Evolutionary conservation across 768 basidiomycete species (phyloP), one percentile per base, ranked within the genome.

Genomic region (Lentinus tigrinus): DNA sequence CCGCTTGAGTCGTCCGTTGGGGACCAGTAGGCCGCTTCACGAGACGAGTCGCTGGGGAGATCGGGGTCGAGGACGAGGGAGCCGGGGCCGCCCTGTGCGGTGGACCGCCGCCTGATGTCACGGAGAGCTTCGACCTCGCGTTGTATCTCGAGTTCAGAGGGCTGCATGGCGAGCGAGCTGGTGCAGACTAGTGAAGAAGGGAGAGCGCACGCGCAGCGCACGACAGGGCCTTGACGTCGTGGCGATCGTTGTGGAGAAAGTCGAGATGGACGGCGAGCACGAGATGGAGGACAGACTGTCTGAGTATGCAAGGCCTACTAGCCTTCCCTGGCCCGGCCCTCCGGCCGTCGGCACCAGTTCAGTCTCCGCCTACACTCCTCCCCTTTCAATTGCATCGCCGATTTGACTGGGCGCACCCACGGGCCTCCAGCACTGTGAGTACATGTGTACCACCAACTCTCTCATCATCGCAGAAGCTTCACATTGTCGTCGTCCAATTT

Each of bases 21-120:
- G 13, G 55, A 28, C 71, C 71, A 73, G 67, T 73, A 73, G 38
- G 52, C 63, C 3, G 65, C 58, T 48, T 70, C 72, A 19, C 86
- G 79, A 0, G 88, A 79, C 2, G 85, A 78, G 26, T 61, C 60
- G 66, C 83, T 86, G 40, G 95, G 95, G 47, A 96, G 83, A 83
- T 97, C 95, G 64, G 94, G 94, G 74, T 97, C 95, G 54, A 95
- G 81, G 57, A 89, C 79, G 67, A 94, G 84, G 23, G 88, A 87
- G 38, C 91, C 92, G 59, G 91, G 93, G 10, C 85, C 84, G 31
- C 80, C 78, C 58, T 83, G 80, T 0, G 87, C 82, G 16, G 86
- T 85, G 2, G 94, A 97, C 65, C 93, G 87, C 53, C 95, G 82
- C 57, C 83, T 82, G 64, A 97, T 85, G 74, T 93, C 91, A 63